phyloP scores from a whole-genome alignment of 1,284 basidiomycete species.

The Sphagnurus paluster region DNA sequence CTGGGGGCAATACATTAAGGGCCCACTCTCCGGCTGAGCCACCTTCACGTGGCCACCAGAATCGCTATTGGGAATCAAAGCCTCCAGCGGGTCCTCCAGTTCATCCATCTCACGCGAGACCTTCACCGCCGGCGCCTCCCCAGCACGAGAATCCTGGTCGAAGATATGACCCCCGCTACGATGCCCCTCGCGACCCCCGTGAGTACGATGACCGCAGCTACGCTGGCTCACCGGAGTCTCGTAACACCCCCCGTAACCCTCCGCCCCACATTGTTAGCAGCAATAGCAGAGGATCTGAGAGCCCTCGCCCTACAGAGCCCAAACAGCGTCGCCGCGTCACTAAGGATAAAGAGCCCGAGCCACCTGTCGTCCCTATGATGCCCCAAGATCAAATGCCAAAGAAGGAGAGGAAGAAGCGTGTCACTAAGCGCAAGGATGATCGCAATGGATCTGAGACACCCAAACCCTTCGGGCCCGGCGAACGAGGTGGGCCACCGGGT shows the following conservation, averaged over 20 bases:
- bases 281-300: constrained; percentile 38
- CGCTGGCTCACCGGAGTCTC: constrained; percentile 35
- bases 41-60: constrained; percentile 52
- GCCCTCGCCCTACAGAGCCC: constrained; percentile 33
- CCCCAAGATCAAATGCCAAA: constrained; percentile 32
- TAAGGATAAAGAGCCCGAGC: constrained; percentile 35
- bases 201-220: constrained; percentile 37
- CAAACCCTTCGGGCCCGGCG: constrained; percentile 28
- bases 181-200: constrained; percentile 34
- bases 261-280: constrained; percentile 30
- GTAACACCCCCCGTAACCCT: constrained; percentile 23
- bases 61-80: constrained; percentile 46
- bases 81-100: constrained; percentile 28
- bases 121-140: constrained; percentile 31
- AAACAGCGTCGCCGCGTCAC: constrained; percentile 30
- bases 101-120: constrained; percentile 28
- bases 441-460: constrained; percentile 33
- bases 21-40: constrained; percentile 48
- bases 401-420: constrained; percentile 38
- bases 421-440: constrained; percentile 38
- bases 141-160: constrained; percentile 31
- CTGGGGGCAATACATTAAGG: constrained; percentile 28
- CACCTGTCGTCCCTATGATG: constrained; percentile 20
- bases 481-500: constrained; percentile 20
- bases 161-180: constrained; percentile 43